Percentiles rank a stretch among this genome's conserved stretches.
These are phyloP conservation scores for Fusarium sp. DNA, from an alignment of 2,329 filamentous ascomycete species.

Conservation along the genomic window DNA sequence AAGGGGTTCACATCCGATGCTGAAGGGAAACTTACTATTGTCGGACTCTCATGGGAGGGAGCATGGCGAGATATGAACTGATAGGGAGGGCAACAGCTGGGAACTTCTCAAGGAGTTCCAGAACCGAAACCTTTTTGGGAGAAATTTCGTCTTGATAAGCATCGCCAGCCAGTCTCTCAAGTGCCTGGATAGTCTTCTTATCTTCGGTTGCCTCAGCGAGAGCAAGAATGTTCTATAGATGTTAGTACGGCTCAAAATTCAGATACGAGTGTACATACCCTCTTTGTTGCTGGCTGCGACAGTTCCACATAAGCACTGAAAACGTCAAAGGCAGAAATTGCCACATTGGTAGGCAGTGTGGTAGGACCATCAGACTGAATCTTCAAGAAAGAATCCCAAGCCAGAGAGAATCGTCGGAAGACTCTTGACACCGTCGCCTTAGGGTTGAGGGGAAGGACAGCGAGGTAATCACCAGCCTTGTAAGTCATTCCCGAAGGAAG, in stretches of 20 bases:
- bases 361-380: conserved; percentile 66
- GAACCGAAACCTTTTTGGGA: conserved; percentile 70
- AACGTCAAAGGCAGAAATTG: conserved; percentile 72
- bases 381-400: conserved; percentile 75
- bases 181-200: conserved; percentile 55
- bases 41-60: conserved; percentile 82
- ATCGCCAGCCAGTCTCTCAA: conserved; percentile 62
- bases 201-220: conserved; percentile 64
- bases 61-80: conserved; percentile 75
- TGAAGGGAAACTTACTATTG: conserved; percentile 66
- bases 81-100: conserved; percentile 71
- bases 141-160: conserved; percentile 62
- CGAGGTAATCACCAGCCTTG: conserved; percentile 80
- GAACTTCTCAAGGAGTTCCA: conserved; percentile 77
- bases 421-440: conserved; percentile 70
- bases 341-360: conserved; percentile 65
- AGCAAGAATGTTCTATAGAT: conserved; percentile 52
- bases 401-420: conserved; percentile 73
- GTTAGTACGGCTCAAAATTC: conserved; percentile 20
- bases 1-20: neutral
- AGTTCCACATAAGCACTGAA: conserved; percentile 80
- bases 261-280: conserved; percentile 55
- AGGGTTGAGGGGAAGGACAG: conserved; percentile 78
- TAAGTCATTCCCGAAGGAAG: conserved; percentile 76
- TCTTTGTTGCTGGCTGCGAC: conserved; percentile 77